Conservation (phyloP, 2,329 filamentous ascomycete genomes). For the Fusarium sp. region DNA sequence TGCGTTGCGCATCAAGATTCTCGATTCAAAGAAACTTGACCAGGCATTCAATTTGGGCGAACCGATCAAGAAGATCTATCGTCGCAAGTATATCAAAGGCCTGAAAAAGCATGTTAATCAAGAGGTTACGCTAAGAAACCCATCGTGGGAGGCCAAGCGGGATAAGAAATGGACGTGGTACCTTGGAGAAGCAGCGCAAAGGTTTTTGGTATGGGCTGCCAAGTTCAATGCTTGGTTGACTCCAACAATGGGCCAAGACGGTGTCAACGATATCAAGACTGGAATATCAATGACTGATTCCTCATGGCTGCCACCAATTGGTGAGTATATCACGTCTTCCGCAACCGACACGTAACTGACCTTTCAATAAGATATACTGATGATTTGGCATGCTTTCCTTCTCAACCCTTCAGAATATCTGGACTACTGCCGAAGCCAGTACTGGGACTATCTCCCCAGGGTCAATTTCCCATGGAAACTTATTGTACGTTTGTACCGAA, state of each 20-base stretch:
- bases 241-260: neutral
- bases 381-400: conserved; percentile 35
- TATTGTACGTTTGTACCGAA: conserved; percentile 5
- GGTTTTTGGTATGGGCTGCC: conserved; percentile 36
- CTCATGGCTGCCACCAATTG: conserved; percentile 25
- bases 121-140: conserved; percentile 4
- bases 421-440: conserved; percentile 3
- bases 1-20: conserved; percentile 52
- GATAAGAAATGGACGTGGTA: conserved; percentile 37
- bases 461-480: conserved; percentile 27
- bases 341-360: neutral
- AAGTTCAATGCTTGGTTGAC: conserved; percentile 8
- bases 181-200: conserved; percentile 33
- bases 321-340: neutral
- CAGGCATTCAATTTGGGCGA: conserved; percentile 17
- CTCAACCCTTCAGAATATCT: conserved; percentile 28
- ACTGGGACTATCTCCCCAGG: neutral
- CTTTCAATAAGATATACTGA: conserved; percentile 16
- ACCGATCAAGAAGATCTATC: conserved; percentile 22
- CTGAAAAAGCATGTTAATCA: conserved; percentile 20
- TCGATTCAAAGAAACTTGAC: conserved; percentile 24
- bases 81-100: conserved; percentile 13
- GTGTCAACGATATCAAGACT: neutral
- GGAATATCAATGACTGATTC: neutral
- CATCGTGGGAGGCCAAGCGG: conserved; percentile 2